Percentiles rank a stretch among this genome's conserved stretches.
Conservation (phyloP, 331 rosid species). For the Spiraea crenata region DNA sequence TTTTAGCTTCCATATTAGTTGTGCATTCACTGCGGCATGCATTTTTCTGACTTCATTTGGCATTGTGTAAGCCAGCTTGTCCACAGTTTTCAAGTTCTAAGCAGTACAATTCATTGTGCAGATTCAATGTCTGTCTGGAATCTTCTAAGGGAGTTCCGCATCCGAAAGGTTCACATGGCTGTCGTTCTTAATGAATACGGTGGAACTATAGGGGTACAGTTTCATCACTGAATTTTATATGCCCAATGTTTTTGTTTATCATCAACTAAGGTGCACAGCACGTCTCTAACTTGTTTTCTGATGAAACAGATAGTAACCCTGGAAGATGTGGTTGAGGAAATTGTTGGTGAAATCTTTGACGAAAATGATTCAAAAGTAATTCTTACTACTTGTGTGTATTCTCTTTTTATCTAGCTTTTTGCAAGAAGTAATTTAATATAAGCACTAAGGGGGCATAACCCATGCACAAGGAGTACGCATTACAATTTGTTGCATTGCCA, state of each 20-base stretch:
- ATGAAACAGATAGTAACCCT: slow-evolving; percentile 75
- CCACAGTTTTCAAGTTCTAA: not conserved
- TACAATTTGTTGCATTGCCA: not conserved
- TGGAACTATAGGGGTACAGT: slow-evolving; percentile 96
- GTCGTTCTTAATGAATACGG: slow-evolving; percentile 98
- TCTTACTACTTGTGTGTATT: slow-evolving; percentile 15
- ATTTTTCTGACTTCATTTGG: not conserved
- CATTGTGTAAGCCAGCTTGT: no score
- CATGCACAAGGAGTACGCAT: not conserved
- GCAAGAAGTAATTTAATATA: not conserved
- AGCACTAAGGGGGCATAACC: not conserved
- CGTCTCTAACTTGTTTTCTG: not conserved
- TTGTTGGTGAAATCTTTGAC: slow-evolving; percentile 98
- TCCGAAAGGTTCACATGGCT: slow-evolving; percentile 99
- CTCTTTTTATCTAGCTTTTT: not conserved
- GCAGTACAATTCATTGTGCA: slow-evolving; percentile 46
- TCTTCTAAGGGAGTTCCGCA: slow-evolving; percentile 98
- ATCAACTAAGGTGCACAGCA: not conserved
- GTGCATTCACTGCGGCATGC: not conserved
- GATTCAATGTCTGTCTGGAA: slow-evolving; percentile 99
- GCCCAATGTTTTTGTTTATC: not conserved
- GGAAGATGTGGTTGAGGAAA: slow-evolving; percentile 98
- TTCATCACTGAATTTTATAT: slow-evolving; percentile 7
- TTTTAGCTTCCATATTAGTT: not conserved
- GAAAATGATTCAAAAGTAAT: slow-evolving; percentile 96